Evolutionary conservation across 1,284 basidiomycete species (phyloP), one percentile per base, ranked within the genome.

Genomic region (Sporisorium scitamineum): DNA sequence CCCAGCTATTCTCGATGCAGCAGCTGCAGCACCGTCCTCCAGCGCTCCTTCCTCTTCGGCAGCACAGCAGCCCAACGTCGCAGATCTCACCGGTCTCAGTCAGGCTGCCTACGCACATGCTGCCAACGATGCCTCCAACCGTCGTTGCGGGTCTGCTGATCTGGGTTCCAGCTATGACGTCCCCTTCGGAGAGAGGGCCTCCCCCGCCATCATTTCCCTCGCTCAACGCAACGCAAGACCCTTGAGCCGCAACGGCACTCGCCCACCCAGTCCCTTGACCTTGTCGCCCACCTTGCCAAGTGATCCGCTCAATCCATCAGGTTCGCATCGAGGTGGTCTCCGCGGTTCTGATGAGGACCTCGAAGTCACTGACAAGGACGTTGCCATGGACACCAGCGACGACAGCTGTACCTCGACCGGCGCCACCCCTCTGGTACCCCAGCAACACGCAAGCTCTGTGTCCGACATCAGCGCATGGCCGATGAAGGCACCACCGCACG

Each of bases 401-500:
- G 42, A 54, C 26, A 47, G 27, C 27, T 61, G 57, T 48, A 31
- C 64, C 14, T 58, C 57, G 14, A 61, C 68, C 24, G 69, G 62
- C 39, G 58, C 67, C 1, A 76, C 70, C 3, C 70, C 78, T 8
- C 71, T 80, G 1, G 58, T 73, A 3, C 73, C 79, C 73, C 79
- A 29, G 55, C 77, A 37, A 66, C 78, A 8, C 78, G 79, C 52
- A 94, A 93, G 86, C 88, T 96, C 14, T 96, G 94, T 84, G 90
- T 94, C 11, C 87, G 94, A 42, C 96, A 99, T 87, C 94, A 97
- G 87, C 90, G 95, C 53, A 99, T 97, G 93, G 97, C 97, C 9
- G 95, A 99, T 87, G 92, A 97, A 85, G 94, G 94, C 24, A 94
- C 92, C 29, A 97, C 94, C 84, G 88, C 93, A 69, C 95, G 93